Conservation (phyloP, 495 filamentous ascomycete species). For the Aspergillus conjunctus region DNA sequence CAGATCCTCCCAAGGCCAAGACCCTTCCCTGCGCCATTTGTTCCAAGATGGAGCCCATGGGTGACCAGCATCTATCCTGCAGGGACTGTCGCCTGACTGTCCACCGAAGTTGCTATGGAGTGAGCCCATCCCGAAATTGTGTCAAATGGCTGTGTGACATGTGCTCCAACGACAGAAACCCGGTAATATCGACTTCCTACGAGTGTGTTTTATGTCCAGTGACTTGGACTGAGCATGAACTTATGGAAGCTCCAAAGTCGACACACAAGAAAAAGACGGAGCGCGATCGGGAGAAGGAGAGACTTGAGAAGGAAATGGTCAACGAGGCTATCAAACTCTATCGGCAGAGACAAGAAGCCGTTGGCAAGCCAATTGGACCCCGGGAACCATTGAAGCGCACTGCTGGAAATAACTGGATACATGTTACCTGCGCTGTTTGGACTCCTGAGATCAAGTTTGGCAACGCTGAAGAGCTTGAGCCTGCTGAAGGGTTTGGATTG, state of each 20-base stretch:
- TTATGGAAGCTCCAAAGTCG: slow-evolving; percentile 81
- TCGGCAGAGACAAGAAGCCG: slow-evolving; percentile 78
- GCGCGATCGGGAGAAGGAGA: slow-evolving; percentile 85
- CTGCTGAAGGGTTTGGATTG: slow-evolving; percentile 82
- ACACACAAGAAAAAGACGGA: slow-evolving; percentile 93
- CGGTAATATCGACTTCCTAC: slow-evolving; percentile 83
- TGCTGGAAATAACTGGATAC: slow-evolving; percentile 96
- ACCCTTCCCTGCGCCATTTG: slow-evolving; percentile 86
- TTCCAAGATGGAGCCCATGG: slow-evolving; percentile 66
- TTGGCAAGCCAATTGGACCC: slow-evolving; percentile 75
- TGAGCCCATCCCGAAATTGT: slow-evolving; percentile 66
- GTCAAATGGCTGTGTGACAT: slow-evolving; percentile 95
- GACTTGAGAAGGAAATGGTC: slow-evolving; percentile 77
- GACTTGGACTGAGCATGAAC: slow-evolving; percentile 68
- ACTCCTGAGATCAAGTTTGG: slow-evolving; percentile 90
- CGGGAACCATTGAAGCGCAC: slow-evolving; percentile 93
- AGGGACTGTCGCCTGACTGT: slow-evolving; percentile 87
- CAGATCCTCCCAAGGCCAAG: slow-evolving; percentile 75
- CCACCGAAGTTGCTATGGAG: slow-evolving; percentile 91
- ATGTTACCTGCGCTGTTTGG: slow-evolving; percentile 90
- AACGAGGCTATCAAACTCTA: slow-evolving; percentile 74
- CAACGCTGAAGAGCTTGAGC: slow-evolving; percentile 74
- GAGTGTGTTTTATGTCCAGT: slow-evolving; percentile 91
- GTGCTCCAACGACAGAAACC: slow-evolving; percentile 89
- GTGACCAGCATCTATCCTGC: slow-evolving; percentile 75